These are phyloP conservation scores for Oryza nivara DNA, from an alignment of 176 grass and related monocot species.

Conservation along the genomic window DNA sequence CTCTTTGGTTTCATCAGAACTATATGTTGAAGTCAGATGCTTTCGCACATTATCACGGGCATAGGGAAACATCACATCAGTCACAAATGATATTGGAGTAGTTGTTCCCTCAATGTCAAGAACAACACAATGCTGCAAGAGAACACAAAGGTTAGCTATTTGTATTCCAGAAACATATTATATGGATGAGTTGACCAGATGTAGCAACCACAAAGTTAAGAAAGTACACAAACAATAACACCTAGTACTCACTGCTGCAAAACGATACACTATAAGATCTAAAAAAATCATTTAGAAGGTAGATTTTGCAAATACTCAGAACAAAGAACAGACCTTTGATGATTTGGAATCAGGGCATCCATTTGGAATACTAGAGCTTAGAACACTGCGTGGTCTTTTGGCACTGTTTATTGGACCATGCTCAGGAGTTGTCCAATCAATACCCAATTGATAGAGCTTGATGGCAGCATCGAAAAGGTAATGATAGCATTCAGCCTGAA, in stretches of 20 bases:
- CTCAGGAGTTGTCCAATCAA: slow-evolving; percentile 80
- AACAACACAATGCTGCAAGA: slow-evolving; percentile 66
- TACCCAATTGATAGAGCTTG: slow-evolving; percentile 84
- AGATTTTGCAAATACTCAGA: slow-evolving; percentile 12
- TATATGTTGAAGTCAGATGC: slow-evolving; percentile 77
- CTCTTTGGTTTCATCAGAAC: slow-evolving; percentile 80
- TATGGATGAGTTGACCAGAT: not conserved
- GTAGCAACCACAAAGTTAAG: slow-evolving; percentile 21
- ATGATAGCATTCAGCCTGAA: slow-evolving; percentile 95
- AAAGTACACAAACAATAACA: not conserved
- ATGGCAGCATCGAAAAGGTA: slow-evolving; percentile 95
- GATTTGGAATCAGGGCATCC: slow-evolving; percentile 47
- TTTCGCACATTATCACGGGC: slow-evolving; percentile 86
- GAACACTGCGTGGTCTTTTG: slow-evolving; percentile 45
- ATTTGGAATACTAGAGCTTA: slow-evolving; percentile 46
- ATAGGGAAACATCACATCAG: slow-evolving; percentile 94
- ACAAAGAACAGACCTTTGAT: slow-evolving; percentile 65
- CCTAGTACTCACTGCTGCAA: not conserved
- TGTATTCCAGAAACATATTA: slow-evolving; percentile 14
- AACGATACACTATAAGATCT: not conserved
- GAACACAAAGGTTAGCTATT: not conserved
- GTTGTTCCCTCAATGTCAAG: slow-evolving; percentile 98
- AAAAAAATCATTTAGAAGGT: slow-evolving; percentile 2
- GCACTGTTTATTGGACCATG: slow-evolving; percentile 64
- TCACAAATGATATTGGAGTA: slow-evolving; percentile 95